Evolutionary conservation across 495 filamentous ascomycete species (phyloP).

Genomic region (Friedmanniomyces simplex): DNA sequence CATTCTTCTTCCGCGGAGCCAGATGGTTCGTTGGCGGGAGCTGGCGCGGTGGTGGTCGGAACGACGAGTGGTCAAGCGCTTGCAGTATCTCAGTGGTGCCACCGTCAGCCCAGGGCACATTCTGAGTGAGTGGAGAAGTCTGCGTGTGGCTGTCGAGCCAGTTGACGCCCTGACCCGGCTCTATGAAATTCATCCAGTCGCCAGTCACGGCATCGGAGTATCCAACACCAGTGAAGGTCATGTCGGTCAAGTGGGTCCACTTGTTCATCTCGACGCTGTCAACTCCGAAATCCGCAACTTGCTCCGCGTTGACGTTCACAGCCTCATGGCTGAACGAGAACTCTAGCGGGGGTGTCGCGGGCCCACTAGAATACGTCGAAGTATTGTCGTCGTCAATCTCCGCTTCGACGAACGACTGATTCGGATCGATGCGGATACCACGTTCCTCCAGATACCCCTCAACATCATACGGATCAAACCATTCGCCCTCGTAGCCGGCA

Average conservation of each 20-base stretch:
- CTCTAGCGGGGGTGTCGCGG: slow-evolving; percentile 3
- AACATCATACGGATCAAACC: slow-evolving; percentile 63
- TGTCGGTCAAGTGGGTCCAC: neutral
- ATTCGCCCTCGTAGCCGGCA: slow-evolving; percentile 48
- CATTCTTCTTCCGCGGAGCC: slow-evolving; percentile 19
- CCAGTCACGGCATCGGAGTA: slow-evolving; percentile 5
- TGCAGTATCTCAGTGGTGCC: neutral
- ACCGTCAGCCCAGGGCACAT: neutral
- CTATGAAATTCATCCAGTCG: slow-evolving; percentile 13
- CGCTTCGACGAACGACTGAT: slow-evolving; percentile 42
- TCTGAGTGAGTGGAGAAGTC: neutral
- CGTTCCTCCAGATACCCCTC: slow-evolving; percentile 55
- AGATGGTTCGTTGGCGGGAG: neutral
- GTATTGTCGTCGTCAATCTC: slow-evolving; percentile 28
- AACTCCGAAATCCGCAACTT: neutral
- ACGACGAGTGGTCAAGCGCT: neutral
- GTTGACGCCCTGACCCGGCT: slow-evolving; percentile 7
- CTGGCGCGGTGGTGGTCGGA: too few species aligned
- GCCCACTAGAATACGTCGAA: neutral
- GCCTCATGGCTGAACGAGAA: neutral
- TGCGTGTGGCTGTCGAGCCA: neutral
- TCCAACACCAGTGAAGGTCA: slow-evolving; percentile 2
- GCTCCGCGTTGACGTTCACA: too few species aligned
- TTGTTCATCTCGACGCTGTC: neutral
- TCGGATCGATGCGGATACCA: slow-evolving; percentile 45